Percentiles rank a stretch among this genome's conserved stretches.
Evolutionary conservation across 2,329 filamentous ascomycete species (phyloP).

Genomic region (Xylariaceae sp.): DNA sequence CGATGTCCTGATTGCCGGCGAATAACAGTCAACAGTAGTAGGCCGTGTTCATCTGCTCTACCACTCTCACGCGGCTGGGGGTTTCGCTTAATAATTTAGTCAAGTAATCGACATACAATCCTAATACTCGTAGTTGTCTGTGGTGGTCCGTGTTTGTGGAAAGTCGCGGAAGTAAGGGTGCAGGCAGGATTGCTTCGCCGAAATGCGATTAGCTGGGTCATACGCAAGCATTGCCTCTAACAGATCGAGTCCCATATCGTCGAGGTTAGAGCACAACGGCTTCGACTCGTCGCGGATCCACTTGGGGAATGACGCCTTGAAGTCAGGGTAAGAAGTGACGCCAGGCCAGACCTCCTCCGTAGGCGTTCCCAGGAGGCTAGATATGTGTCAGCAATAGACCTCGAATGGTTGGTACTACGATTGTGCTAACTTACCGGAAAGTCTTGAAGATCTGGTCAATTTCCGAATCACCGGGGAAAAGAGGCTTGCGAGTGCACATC

Average conservation of each 20-base stretch:
- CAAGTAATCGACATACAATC: too few species aligned
- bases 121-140: slow-evolving; percentile 21
- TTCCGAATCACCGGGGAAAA: slow-evolving; percentile 89
- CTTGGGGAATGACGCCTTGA: slow-evolving; percentile 87
- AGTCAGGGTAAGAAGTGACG: slow-evolving; percentile 91
- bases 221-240: slow-evolving; percentile 71
- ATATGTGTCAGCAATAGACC: slow-evolving; percentile 4
- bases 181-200: slow-evolving; percentile 78
- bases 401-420: background rate
- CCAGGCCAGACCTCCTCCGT: slow-evolving; percentile 80
- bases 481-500: slow-evolving; percentile 89
- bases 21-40: slow-evolving; percentile 18
- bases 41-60: slow-evolving; percentile 14
- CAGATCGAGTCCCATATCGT: slow-evolving; percentile 65
- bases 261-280: slow-evolving; percentile 65
- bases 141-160: slow-evolving; percentile 14
- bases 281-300: slow-evolving; percentile 68
- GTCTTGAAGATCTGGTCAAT: slow-evolving; percentile 95
- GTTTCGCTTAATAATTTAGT: too few species aligned
- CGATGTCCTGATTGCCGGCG: slow-evolving; percentile 27
- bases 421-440: slow-evolving; percentile 60
- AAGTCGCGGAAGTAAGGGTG: slow-evolving; percentile 71
- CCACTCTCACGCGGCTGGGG: too few species aligned
- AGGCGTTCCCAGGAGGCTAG: slow-evolving; percentile 73
- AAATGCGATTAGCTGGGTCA: slow-evolving; percentile 80